phyloP scores from a whole-genome alignment of 2,329 filamentous ascomycete genomes.

The Sporothrix humicola region DNA sequence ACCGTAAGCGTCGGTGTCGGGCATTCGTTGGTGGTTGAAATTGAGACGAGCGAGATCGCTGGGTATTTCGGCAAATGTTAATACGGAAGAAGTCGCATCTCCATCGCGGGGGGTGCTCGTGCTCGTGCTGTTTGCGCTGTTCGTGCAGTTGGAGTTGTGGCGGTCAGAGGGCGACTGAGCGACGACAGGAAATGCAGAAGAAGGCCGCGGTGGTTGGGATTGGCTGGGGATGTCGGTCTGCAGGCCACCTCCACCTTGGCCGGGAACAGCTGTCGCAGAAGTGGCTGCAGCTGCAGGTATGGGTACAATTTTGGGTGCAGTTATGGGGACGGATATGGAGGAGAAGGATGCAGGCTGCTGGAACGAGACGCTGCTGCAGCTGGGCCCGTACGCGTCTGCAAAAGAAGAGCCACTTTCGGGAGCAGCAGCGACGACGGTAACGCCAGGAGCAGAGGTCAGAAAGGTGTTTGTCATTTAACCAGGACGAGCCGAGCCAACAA shows the following conservation, averaged over 20 bases:
- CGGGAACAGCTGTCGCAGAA: conserved; percentile 19
- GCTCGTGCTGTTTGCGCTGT: conserved; percentile 19
- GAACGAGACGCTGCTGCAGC: conserved; percentile 27
- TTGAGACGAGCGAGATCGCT: conserved; percentile 50
- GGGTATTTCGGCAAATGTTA: conserved; percentile 52
- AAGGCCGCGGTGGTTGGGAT: conserved; percentile 29
- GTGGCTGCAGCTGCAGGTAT: conserved; percentile 11
- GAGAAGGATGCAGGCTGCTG: conserved; percentile 18
- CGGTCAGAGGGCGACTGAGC: conserved; percentile 30
- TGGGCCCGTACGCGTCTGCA: conserved; percentile 22
- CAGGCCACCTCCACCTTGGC: conserved; percentile 23
- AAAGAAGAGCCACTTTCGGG: conserved; percentile 8
- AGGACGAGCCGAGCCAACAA: conserved; percentile 30
- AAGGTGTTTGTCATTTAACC: conserved; percentile 35
- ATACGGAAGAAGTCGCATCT: conserved; percentile 36
- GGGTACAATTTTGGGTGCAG: background rate
- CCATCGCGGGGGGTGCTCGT: conserved; percentile 29
- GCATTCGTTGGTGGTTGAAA: conserved; percentile 33
- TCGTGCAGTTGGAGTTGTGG: conserved; percentile 24
- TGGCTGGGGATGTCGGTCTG: conserved; percentile 30
- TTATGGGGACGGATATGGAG: background rate
- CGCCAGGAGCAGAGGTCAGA: conserved; percentile 17
- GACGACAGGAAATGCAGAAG: conserved; percentile 29
- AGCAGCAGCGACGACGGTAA: conserved; percentile 23
- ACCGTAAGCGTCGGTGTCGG: conserved; percentile 33